phyloP scores from a whole-genome alignment of 2,329 filamentous ascomycete genomes.

The Hypoxylon sp. region DNA sequence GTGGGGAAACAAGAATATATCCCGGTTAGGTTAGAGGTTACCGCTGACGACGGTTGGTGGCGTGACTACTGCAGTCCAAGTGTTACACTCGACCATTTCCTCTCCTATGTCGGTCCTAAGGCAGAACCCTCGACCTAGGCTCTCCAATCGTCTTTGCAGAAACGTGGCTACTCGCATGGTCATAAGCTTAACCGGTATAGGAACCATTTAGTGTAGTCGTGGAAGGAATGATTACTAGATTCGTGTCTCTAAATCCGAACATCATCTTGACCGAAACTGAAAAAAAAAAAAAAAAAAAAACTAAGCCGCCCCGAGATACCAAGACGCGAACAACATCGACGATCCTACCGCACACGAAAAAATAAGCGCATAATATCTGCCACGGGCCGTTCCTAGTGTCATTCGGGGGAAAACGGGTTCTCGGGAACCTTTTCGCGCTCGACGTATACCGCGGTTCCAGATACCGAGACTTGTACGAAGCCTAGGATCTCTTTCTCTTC shows the following conservation, averaged over 20 bases:
- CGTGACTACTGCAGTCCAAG: slow-evolving; percentile 1
- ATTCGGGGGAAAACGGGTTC: slow-evolving; percentile 38
- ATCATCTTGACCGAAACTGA: not conserved
- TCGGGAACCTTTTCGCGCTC: slow-evolving; percentile 43
- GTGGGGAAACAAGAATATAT: slow-evolving; percentile 1
- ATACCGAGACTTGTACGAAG: slow-evolving; percentile 47
- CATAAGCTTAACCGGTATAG: not conserved
- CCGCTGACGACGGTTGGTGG: not conserved
- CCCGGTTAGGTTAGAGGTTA: not conserved
- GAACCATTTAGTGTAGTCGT: not conserved
- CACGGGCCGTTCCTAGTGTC: slow-evolving; percentile 5
- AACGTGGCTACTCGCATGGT: not conserved
- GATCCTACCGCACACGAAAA: slow-evolving; percentile 5
- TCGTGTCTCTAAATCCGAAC: slow-evolving; percentile 1
- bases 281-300: not conserved
- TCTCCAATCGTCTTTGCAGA: not conserved
- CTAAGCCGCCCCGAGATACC: slow-evolving; percentile 1
- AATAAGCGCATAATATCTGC: not conserved
- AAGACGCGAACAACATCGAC: slow-evolving; percentile 5
- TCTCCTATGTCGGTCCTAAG: not conserved
- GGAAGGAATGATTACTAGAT: not conserved
- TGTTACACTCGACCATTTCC: not conserved
- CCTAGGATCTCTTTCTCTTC: slow-evolving; percentile 48
- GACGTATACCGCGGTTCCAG: slow-evolving; percentile 49
- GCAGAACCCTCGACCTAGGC: not conserved